Evolutionary conservation across 2,329 filamentous ascomycete genomes (phyloP), one percentile per base, ranked within the genome.

Genomic region (Neonectria neomacrospora): DNA sequence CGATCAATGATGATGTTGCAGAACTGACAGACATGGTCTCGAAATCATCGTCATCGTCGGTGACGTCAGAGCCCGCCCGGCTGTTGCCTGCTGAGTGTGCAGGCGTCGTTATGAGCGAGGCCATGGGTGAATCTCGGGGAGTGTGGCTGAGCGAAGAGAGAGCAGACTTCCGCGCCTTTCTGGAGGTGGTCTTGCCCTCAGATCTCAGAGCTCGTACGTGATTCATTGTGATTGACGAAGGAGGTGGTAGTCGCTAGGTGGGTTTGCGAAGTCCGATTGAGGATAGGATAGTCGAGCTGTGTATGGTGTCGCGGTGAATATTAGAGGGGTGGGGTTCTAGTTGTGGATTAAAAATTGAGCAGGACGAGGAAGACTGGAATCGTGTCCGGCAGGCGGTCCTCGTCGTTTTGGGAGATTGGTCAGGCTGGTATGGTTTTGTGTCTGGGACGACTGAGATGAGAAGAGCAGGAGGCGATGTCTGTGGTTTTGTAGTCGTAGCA

Each of bases 101-200:
- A 18, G 87, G 86, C 47, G 88, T 90, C 61, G 82, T 82, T 42
- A 82, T 76, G 6, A 86, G 82, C 6, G 89, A 91, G 67, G 80
- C 82, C 28, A 81, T 81, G 45, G 88, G 87, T 16, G 88, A 91
- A 32, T 81, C 82, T 60, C 83, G 81, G 34, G 86, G 85, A 2
- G 89, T 90, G 61, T 80, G 81, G 48, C 80, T 81, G 58, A 84
- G 84, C 5, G 88, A 90, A n/a, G 82, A 84, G 30, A 85, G 81
- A n/a, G 85, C 83, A 3, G 84, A 85, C 64, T 85, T 84, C 44
- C 83, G 82, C 22, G 89, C 88, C 77, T 92, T 93, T 72, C 84
- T 85, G 50, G 91, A 93, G 34, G 88, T 79, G 16, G 90, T 93
- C 81, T 93, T 93, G 75, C 87, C 86, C 80, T 87, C 89, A 79